phyloP scores from a whole-genome alignment of 106 monocot species.

The Apostasia ramifera region DNA sequence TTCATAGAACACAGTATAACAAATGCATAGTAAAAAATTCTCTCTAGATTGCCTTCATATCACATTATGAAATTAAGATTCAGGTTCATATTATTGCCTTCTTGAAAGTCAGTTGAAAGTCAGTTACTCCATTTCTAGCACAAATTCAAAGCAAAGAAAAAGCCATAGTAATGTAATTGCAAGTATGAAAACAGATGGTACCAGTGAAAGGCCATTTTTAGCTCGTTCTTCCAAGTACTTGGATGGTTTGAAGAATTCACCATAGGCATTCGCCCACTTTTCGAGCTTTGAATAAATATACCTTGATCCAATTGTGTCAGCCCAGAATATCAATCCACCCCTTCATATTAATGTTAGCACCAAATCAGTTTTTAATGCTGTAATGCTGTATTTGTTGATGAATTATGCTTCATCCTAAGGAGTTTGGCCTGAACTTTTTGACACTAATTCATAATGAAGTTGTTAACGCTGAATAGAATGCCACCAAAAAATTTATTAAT shows the following conservation, averaged over 20 bases:
- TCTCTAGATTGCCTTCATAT: too few relatives aligned
- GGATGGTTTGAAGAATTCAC: constrained; percentile 75
- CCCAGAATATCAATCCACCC: constrained; percentile 94
- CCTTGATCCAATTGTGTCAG: constrained; percentile 66
- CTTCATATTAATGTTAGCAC: constrained; percentile 23
- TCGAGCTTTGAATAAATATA: constrained; percentile 68
- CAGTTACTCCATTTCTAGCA: too few relatives aligned
- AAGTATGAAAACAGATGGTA: constrained; percentile 9
- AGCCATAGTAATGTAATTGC: too few relatives aligned
- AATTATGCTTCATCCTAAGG: not conserved
- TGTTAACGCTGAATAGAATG: too few relatives aligned
- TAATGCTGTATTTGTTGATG: not conserved
- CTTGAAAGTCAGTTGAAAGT: too few relatives aligned
- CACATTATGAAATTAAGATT: too few relatives aligned
- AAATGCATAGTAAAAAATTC: too few relatives aligned
- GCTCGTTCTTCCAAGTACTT: constrained; percentile 86
- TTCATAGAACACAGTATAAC: too few relatives aligned
- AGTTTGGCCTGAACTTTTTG: too few relatives aligned
- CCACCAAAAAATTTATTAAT: not conserved
- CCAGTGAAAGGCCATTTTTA: constrained; percentile 64
- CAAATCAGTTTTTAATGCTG: not conserved
- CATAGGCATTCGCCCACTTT: constrained; percentile 61
- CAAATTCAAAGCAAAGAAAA: too few relatives aligned
- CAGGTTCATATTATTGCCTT: too few relatives aligned
- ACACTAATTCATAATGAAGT: too few relatives aligned